Base-by-base conservation (phyloP, 805 yeast species). In the Candida ascalaphidarum region DNA sequence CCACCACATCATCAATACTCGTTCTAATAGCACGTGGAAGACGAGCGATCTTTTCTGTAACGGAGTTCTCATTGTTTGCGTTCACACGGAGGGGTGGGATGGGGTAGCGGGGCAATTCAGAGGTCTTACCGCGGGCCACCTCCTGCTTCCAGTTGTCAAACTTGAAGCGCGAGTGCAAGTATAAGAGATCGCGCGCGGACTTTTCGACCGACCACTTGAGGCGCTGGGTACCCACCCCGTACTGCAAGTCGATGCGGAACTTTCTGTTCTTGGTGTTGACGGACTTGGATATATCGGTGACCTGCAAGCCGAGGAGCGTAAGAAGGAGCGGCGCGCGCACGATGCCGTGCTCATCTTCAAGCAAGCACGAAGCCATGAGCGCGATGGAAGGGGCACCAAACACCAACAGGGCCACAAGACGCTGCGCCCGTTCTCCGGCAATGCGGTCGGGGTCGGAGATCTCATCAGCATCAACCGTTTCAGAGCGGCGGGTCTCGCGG, bases 261-360 rank as follows among this genome's bases (percentile, higher is more conserved):
- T 63, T 68, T 32, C 61, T 40, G 29, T 61, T 66, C 33, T 60
- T 64, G 2, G 67, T 53, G 26, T 45, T 36, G 3, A 52, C 52
- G 29, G 41, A 61, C 32, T 52, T 50, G 1, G 76, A 61, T 7
- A 65, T 51, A 37, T 74, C 77, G 23, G 68, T 53, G 4, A 92
- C 65, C 23, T 69, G 65, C 23, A 86, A 62, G 5, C 84, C 80
- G 14, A 92, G 46, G 51, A 86, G 71, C 11, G 82, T 78, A 22
- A 86, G 54, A 22, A 92, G 52, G 19, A 89, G 62, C 1, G 98
- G 96, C 0, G 95, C 92, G 35, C 95, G 71, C 31, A 77, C 71
- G 3, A 70, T 67, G 1, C 82, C 84, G 39, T 68, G 71, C 34
- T 84, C 95, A 49, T 86, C 96, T 29, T 74, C 70, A 25, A 77